phyloP scores from a whole-genome alignment of 768 basidiomycete genomes.

The Mrakia hoshinonis region DNA sequence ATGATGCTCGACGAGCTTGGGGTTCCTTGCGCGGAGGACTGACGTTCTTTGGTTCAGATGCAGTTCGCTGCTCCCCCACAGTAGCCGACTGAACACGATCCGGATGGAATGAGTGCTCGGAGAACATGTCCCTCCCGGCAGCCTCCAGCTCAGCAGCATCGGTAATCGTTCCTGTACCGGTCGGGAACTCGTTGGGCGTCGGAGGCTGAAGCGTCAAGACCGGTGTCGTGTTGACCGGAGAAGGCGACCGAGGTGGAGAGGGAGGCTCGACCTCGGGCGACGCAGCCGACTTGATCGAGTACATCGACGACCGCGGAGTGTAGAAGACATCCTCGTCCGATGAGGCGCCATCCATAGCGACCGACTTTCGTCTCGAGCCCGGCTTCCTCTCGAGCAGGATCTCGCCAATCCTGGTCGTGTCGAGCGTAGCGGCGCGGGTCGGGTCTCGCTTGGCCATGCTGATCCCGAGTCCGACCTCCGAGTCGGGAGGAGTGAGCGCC shows the following conservation, averaged over 20 bases:
- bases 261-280: not conserved
- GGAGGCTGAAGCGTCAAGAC: constrained; percentile 19
- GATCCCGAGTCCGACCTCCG: not conserved
- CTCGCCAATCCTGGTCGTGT: not conserved
- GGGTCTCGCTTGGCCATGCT: not conserved
- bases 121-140: constrained; percentile 8
- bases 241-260: not conserved
- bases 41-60: not conserved
- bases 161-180: not conserved
- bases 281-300: not conserved
- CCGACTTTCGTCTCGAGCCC: not conserved
- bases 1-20: not conserved
- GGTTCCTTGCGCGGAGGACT: not conserved
- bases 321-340: constrained; percentile 18
- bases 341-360: not conserved
- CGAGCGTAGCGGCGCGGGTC: not conserved
- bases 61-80: not conserved
- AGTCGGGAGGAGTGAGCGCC: constrained; percentile 8
- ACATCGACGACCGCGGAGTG: constrained; percentile 18
- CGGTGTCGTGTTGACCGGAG: not conserved
- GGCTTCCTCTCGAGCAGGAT: not conserved
- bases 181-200: constrained; percentile 20
- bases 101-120: constrained; percentile 16
- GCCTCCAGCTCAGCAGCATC: not conserved
- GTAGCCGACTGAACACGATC: not conserved